Conservation (phyloP, 805 yeast genomes). For the Myxozyma melibiosi region DNA sequence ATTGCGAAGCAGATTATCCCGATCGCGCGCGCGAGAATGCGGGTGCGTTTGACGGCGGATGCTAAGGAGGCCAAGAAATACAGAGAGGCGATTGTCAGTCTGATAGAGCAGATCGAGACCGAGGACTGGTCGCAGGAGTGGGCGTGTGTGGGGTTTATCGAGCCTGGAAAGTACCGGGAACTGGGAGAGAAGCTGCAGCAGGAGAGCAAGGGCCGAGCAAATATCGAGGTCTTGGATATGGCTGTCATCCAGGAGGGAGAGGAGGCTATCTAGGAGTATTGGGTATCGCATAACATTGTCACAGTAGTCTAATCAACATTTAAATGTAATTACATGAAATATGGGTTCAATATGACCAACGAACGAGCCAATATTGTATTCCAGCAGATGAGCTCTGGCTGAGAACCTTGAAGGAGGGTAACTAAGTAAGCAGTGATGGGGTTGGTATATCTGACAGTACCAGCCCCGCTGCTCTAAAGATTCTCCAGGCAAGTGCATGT, state of each 20-base stretch:
- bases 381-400: no score
- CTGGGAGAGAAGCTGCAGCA: slow-evolving; percentile 63
- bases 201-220: slow-evolving; percentile 59
- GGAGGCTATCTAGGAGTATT: no score
- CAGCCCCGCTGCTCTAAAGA: no score
- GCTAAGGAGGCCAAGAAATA: slow-evolving; percentile 55
- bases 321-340: neutral
- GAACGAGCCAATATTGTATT: no score
- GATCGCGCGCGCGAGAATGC: slow-evolving; percentile 92
- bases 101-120: slow-evolving; percentile 49
- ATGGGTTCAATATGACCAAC: neutral
- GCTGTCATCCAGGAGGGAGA: slow-evolving; percentile 75
- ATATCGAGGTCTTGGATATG: slow-evolving; percentile 83
- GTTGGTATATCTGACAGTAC: no score
- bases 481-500: no score
- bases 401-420: no score
- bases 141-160: slow-evolving; percentile 70
- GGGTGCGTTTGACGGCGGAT: slow-evolving; percentile 61
- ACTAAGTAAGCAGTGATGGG: no score
- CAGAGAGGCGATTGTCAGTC: slow-evolving; percentile 47
- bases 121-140: slow-evolving; percentile 48
- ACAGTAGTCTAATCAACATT: no score
- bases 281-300: no score
- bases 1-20: slow-evolving; percentile 83
- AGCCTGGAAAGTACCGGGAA: slow-evolving; percentile 79